phyloP scores from a whole-genome alignment of 208 protist species.

The Trypanosoma rangeli region DNA sequence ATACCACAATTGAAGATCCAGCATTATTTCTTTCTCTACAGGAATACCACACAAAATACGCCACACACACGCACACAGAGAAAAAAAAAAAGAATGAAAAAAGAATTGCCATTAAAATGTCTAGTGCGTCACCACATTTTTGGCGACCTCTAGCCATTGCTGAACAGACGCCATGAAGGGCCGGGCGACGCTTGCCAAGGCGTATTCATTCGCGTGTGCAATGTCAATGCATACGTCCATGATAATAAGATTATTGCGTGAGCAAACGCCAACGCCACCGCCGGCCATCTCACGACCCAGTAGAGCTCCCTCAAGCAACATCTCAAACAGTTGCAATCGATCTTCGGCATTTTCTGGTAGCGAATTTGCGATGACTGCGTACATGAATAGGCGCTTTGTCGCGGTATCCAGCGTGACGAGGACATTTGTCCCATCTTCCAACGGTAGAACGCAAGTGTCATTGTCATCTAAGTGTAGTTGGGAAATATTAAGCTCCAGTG shows the following conservation, averaged over 20 bases:
- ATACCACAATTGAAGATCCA: no score
- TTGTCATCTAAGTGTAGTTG: slow-evolving; percentile 53
- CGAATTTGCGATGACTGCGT: slow-evolving; percentile 66
- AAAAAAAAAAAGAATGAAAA: slow-evolving; percentile 1
- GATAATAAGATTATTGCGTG: slow-evolving; percentile 61
- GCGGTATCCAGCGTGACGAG: slow-evolving; percentile 75
- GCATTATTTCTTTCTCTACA: no score
- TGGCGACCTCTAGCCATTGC: slow-evolving; percentile 35
- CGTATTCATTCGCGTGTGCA: slow-evolving; percentile 41
- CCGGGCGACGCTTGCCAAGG: slow-evolving; percentile 42
- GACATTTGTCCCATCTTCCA: slow-evolving; percentile 23
- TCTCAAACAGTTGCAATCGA: slow-evolving; percentile 64
- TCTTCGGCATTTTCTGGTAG: slow-evolving; percentile 37
- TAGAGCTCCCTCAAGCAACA: slow-evolving; percentile 68
- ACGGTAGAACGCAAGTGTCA: slow-evolving; percentile 63
- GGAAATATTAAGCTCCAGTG: slow-evolving; percentile 25
- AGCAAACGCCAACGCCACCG: slow-evolving; percentile 67
- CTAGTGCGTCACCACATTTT: not conserved
- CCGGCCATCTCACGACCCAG: slow-evolving; percentile 81
- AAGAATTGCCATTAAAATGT: not conserved
- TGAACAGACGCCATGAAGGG: slow-evolving; percentile 55
- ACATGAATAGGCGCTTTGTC: slow-evolving; percentile 73
- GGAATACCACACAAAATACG: not conserved
- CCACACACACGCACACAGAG: not conserved
- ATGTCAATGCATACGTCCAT: slow-evolving; percentile 72